Conservation (phyloP, 306 rosid species). For the Trifolium subterraneum region DNA sequence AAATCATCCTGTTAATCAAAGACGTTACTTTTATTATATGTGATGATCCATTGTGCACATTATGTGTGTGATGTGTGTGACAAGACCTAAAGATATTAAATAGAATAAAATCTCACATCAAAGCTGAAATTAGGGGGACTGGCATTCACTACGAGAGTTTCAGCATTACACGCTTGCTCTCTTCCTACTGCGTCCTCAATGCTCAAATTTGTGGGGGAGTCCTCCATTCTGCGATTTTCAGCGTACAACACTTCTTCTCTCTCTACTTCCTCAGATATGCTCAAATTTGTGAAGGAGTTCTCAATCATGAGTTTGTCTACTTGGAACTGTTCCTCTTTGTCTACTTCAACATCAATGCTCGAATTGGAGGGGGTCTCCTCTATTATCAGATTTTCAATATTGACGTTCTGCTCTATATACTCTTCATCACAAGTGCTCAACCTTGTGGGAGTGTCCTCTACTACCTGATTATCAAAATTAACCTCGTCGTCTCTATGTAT, state of each 20-base stretch:
- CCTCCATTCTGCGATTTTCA: slow-evolving; percentile 17
- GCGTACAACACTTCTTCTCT: slow-evolving; percentile 4
- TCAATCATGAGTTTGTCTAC: slow-evolving; percentile 13
- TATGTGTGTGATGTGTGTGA: slow-evolving; percentile 30
- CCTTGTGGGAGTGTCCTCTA: slow-evolving; percentile 47
- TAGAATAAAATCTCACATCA: slow-evolving; percentile 47
- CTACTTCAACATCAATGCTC: slow-evolving; percentile 6
- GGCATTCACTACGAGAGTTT: slow-evolving; percentile 31
- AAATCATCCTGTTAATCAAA: slow-evolving; percentile 50
- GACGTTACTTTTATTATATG: slow-evolving; percentile 2
- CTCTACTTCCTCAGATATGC: background rate
- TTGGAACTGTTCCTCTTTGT: slow-evolving; percentile 8
- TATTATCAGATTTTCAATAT: slow-evolving; percentile 29
- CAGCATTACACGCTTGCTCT: slow-evolving; percentile 27
- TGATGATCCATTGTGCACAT: slow-evolving; percentile 9
- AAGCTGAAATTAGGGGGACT: slow-evolving; percentile 31
- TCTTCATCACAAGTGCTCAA: slow-evolving; percentile 23
- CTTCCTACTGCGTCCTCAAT: slow-evolving; percentile 11
- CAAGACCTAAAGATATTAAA: slow-evolving; percentile 26
- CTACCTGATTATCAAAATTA: slow-evolving; percentile 38
- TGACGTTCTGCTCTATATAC: slow-evolving; percentile 18
- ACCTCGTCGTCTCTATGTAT: slow-evolving; percentile 12
- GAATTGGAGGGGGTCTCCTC: slow-evolving; percentile 27
- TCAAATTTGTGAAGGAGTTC: slow-evolving; percentile 6
- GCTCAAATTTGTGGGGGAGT: background rate